phyloP scores from a whole-genome alignment of 495 filamentous ascomycete species.

The Penicillium manginii region DNA sequence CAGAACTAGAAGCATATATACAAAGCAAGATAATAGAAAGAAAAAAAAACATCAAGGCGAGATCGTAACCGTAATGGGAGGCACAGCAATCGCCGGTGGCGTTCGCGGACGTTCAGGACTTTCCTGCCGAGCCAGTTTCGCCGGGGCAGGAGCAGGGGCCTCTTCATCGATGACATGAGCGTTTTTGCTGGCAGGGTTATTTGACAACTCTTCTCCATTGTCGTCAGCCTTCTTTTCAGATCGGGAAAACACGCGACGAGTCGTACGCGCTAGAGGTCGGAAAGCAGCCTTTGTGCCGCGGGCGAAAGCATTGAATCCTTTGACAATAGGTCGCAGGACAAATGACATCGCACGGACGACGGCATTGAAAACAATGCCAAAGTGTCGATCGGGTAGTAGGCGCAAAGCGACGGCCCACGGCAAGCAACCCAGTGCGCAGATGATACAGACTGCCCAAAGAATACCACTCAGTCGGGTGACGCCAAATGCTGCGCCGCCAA shows the following conservation, averaged over 20 bases:
- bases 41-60: constrained; percentile 25
- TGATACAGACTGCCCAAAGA: constrained; percentile 78
- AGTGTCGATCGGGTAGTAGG: constrained; percentile 62
- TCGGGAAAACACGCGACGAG: constrained; percentile 19
- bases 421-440: constrained; percentile 72
- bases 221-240: constrained; percentile 1
- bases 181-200: constrained; percentile 15
- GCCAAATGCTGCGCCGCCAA: constrained; percentile 73
- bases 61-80: constrained; percentile 43
- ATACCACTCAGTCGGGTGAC: constrained; percentile 66
- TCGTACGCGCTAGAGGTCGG: constrained; percentile 29
- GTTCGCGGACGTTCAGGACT: constrained; percentile 26
- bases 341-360: constrained; percentile 28
- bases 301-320: constrained; percentile 23
- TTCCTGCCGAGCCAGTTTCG: constrained; percentile 15
- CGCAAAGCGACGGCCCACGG: constrained; percentile 75
- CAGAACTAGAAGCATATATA: background rate
- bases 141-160: constrained; percentile 10
- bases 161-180: constrained; percentile 9
- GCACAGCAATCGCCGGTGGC: constrained; percentile 29
- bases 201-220: background rate
- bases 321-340: constrained; percentile 35
- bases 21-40: background rate
- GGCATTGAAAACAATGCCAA: constrained; percentile 47
- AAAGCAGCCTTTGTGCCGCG: constrained; percentile 22